Conservation (phyloP, 1,139 yeast genomes). For the Blastobotrys elegans region DNA sequence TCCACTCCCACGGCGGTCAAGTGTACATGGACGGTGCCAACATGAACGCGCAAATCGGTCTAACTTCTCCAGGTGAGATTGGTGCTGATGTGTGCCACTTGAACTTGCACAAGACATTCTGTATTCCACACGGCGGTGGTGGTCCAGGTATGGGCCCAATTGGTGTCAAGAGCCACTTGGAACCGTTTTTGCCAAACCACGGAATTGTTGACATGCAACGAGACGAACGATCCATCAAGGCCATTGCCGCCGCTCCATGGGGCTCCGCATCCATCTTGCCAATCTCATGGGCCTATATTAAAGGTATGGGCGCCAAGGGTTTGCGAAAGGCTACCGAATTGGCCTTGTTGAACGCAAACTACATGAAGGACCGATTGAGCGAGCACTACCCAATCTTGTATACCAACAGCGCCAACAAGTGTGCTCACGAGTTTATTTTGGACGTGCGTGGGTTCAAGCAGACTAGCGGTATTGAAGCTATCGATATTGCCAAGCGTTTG, state of each 20-base stretch:
- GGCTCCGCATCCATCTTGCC: constrained; percentile 94
- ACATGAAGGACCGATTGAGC: constrained; percentile 76
- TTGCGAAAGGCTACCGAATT: constrained; percentile 79
- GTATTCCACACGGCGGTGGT: constrained; percentile 99
- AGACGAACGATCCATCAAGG: constrained; percentile 51
- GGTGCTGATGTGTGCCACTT: constrained; percentile 99
- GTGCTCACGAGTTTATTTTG: constrained; percentile 95
- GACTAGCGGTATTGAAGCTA: constrained; percentile 76
- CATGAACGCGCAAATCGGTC: constrained; percentile 98
- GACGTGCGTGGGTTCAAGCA: constrained; percentile 84
- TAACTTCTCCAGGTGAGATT: constrained; percentile 94
- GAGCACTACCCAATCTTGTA: constrained; percentile 73
- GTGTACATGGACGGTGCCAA: constrained; percentile 98
- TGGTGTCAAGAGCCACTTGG: constrained; percentile 80
- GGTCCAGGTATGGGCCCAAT: constrained; percentile 99
- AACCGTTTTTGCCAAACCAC: constrained; percentile 80
- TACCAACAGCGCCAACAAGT: constrained; percentile 62
- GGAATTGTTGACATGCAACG: constrained; percentile 50
- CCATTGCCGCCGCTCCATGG: constrained; percentile 91
- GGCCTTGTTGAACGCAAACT: constrained; percentile 93
- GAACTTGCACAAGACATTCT: constrained; percentile 94
- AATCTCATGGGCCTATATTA: constrained; percentile 90
- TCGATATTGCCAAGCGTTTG: constrained; percentile 91
- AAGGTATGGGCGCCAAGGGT: constrained; percentile 83
- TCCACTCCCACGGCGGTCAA: constrained; percentile 86